Evolutionary conservation across 352 stramenopile genomes (phyloP), one percentile per base, ranked within the genome.

Genomic region (Phytophthora hibernalis): DNA sequence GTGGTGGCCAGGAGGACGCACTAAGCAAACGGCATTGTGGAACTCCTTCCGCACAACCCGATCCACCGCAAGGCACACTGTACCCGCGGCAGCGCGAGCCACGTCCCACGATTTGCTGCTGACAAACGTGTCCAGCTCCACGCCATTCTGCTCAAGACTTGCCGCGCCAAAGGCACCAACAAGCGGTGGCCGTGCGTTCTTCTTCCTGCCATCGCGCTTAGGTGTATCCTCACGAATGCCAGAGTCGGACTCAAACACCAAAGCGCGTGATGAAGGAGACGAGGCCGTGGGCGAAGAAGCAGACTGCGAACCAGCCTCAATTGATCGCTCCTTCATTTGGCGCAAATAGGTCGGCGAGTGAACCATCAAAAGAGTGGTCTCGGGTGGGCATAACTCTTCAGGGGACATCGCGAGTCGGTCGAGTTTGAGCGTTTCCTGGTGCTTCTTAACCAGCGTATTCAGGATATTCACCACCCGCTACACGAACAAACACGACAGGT

Each of bases 1-100:
- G 72, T 99, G 95, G 70, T 99, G 96, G 12, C 96, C 95, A 10
- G 96, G 96, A 28, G 96, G 96, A 28, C 96, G 83, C 26, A 98
- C 87, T 11, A 98, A 61, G 28, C 92, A 96, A 31, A 97, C 80
- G 0, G 85, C 93, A 40, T 92, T 93, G 44, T 84, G 85, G 44
- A 81, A 92, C 45, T 95, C 82, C 55, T 90, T 90, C 16, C 77
- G 80, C 26, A 96, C 74, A 35, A 96, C 87, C 1, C 84, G 83
- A 49, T 96, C 89, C 20, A 96, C 85, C 9, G 83, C 89, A 28
- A 92, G 72, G 50, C 87, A 95, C 12, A 95, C 87, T 0, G 85
- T 93, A 4, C 89, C 89, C 3, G 86, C 89, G 42, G 89, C 89
- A 6, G 85, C 85, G 43, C 85, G 81, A 31, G 89, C 89, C 12